Percentiles rank a stretch among this genome's conserved stretches.
These are phyloP conservation scores for Lipomyces anomalus DNA, from an alignment of 805 yeast species.

Conservation along the genomic window DNA sequence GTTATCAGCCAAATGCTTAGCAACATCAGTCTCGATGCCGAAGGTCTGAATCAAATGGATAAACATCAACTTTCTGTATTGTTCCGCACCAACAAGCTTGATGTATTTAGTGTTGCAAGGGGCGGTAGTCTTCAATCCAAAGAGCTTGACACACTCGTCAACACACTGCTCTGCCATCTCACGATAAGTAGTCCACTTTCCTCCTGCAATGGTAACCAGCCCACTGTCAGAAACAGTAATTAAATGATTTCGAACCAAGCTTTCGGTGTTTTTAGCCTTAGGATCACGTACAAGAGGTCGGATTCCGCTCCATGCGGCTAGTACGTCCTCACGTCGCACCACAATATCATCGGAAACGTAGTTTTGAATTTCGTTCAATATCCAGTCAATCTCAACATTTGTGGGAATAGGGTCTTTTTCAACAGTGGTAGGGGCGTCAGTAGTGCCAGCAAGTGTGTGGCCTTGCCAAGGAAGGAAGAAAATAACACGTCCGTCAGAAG, in stretches of 20 bases:
- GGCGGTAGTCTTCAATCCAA: constrained; percentile 39
- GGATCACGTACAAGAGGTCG: constrained; percentile 87
- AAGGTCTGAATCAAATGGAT: constrained; percentile 78
- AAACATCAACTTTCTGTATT: constrained; percentile 65
- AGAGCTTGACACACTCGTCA: constrained; percentile 55
- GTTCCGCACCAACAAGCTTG: constrained; percentile 73
- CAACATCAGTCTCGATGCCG: constrained; percentile 63
- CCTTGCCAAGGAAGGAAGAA: constrained; percentile 98
- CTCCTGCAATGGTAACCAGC: constrained; percentile 86
- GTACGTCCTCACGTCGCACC: constrained; percentile 81
- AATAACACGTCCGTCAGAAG: constrained; percentile 94
- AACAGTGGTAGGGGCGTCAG: constrained; percentile 66
- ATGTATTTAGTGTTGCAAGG: constrained; percentile 43
- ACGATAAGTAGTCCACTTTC: constrained; percentile 97
- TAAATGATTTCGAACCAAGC: constrained; percentile 84
- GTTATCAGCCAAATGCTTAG: constrained; percentile 75
- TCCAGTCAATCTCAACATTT: constrained; percentile 84
- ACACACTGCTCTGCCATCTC: constrained; percentile 96
- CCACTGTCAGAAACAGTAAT: constrained; percentile 67
- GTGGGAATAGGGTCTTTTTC: constrained; percentile 63
- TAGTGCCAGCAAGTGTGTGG: constrained; percentile 91
- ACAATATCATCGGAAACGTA: constrained; percentile 72
- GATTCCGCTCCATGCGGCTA: constrained; percentile 95
- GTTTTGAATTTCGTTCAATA: constrained; percentile 79
- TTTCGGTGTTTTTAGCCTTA: constrained; percentile 62